Percentiles rank a stretch among this genome's conserved stretches.
Conservation (phyloP, 2,329 filamentous ascomycete species). For the Pyricularia sp. region DNA sequence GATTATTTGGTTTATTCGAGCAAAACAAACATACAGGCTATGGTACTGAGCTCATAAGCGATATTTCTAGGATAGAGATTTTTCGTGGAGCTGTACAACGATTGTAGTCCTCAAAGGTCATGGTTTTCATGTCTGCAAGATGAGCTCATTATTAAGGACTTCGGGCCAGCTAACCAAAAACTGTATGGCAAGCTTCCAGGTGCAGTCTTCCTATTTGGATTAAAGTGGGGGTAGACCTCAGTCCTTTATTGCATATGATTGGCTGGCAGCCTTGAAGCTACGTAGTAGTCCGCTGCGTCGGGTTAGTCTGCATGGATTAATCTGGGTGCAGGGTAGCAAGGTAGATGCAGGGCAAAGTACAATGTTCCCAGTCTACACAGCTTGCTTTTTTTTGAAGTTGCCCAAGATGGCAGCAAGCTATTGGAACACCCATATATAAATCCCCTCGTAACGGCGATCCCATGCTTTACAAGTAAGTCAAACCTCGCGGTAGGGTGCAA, state of each 20-base stretch:
- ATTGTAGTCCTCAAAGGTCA: background rate
- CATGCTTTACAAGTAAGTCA: conserved; percentile 7
- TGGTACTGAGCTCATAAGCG: background rate
- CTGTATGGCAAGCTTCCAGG: background rate
- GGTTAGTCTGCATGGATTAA: background rate
- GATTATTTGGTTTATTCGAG: background rate
- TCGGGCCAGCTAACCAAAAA: background rate
- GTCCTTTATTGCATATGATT: background rate
- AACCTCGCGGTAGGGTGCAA: conserved; percentile 49
- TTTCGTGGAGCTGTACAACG: background rate
- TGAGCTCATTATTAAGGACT: background rate
- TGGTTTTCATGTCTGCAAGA: background rate
- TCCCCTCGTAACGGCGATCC: too few species aligned
- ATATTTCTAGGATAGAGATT: background rate
- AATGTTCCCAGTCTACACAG: too few species aligned
- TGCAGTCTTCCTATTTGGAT: background rate
- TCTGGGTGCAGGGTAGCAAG: background rate
- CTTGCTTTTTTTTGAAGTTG: too few species aligned
- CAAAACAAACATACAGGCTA: background rate
- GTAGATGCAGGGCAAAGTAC: background rate
- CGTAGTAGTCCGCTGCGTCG: background rate
- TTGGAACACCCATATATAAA: background rate
- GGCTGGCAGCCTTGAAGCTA: background rate
- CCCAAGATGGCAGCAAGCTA: background rate
- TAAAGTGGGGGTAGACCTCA: background rate